Conservation (phyloP, 2,329 filamentous ascomycete species). For the Cordyceps militaris region DNA sequence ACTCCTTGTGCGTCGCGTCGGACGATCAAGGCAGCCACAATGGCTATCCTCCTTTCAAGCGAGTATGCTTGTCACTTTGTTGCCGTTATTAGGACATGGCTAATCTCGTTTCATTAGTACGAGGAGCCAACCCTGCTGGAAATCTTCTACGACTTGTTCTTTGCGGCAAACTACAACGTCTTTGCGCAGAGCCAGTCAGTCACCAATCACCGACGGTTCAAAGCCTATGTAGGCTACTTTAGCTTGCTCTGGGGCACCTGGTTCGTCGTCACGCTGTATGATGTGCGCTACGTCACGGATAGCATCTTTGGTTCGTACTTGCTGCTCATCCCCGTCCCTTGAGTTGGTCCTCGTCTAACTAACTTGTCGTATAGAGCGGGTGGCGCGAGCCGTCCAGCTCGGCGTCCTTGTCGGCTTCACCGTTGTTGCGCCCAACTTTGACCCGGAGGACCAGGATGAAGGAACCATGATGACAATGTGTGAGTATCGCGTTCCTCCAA, state of each 20-base stretch:
- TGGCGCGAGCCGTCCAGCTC: constrained; percentile 52
- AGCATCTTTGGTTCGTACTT: constrained; percentile 44
- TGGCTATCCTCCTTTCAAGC: constrained; percentile 8
- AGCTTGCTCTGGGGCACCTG: constrained; percentile 62
- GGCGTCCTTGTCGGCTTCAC: constrained; percentile 60
- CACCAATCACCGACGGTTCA: constrained; percentile 26
- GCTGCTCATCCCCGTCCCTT: neutral
- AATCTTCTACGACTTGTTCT: constrained; percentile 34
- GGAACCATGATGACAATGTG: constrained; percentile 35
- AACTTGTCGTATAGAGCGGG: constrained; percentile 35
- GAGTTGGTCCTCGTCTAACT: neutral
- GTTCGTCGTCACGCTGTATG: constrained; percentile 56
- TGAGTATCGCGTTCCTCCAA: constrained; percentile 18
- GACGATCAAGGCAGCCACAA: neutral
- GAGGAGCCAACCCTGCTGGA: constrained; percentile 31
- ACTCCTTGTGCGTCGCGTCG: neutral
- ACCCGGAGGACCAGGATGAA: constrained; percentile 30
- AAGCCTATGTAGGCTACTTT: constrained; percentile 31
- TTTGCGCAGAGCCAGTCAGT: constrained; percentile 36
- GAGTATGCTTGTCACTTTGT: neutral
- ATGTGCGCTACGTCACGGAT: constrained; percentile 59
- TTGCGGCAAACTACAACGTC: constrained; percentile 55
- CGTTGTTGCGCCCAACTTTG: constrained; percentile 46
- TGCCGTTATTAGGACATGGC: no score
- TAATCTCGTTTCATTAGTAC: constrained; percentile 14